Base-by-base conservation (phyloP, 331 rosid species). In the Quercus lobata region DNA sequence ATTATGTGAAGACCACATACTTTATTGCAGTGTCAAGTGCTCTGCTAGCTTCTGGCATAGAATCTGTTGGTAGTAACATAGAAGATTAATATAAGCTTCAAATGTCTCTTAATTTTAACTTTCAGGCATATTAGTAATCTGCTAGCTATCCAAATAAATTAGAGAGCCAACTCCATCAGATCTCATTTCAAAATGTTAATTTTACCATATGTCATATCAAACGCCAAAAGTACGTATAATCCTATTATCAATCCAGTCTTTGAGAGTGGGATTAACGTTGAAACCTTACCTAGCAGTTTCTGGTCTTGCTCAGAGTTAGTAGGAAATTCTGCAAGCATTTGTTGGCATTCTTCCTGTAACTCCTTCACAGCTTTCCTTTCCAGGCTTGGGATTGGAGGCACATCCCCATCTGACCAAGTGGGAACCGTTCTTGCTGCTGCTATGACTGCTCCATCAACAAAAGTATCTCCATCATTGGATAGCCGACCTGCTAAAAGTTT, bases 391-490 rank as follows among this genome's bases (percentile, higher is more conserved):
- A 89, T 79, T 55, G 94, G 93, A 72, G 99, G 98, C 76, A 92
- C 74, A 72, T 93, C 94, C 81, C 96, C 85, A 35, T 88, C 94
- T 52, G 97, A 93, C 99, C 99, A 95, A n/a, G 92, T 86, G 32
- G 99, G 97, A 85, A 93, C 74, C 32, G 95, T 90, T 83, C 97
- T 87, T 70, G 92, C 93, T 3, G 97, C 97, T 46, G 96, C 98
- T 65, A 95, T 83, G 81, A 95, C 91, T 16, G 97, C 96, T 83
- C 98, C 97, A 11, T 95, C 97, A 22, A 95, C 92, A 82, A 95
- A 95, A 52, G 89, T 90, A 78, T 92, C 93, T 44, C 92, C 87
- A 2, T 57, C 52, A 2, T 78, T 80, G 10, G 96, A 85, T 62
- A 95, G 84, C 66, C 70, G 73, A 69, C 82, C 98, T 95, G 97